Evolutionary conservation across 2,329 filamentous ascomycete genomes (phyloP).

Genomic region (Epichloe elymi): DNA sequence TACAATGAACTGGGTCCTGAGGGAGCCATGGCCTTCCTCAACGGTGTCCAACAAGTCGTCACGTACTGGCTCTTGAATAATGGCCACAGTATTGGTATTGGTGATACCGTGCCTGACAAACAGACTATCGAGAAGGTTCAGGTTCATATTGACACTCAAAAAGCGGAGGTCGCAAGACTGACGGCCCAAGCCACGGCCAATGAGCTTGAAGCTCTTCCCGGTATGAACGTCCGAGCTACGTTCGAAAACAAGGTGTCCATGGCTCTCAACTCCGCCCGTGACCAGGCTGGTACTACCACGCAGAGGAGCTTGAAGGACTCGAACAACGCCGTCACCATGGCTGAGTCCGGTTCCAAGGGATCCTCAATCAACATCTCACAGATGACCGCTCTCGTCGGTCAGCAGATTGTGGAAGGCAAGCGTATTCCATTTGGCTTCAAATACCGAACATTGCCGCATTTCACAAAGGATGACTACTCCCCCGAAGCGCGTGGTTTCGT

Average conservation of each 20-base stretch:
- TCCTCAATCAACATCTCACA: slow-evolving; percentile 99
- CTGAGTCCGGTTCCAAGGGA: slow-evolving; percentile 91
- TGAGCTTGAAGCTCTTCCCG: slow-evolving; percentile 78
- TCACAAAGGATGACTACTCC: slow-evolving; percentile 98
- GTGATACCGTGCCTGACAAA: slow-evolving; percentile 89
- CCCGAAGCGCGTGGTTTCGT: slow-evolving; percentile 91
- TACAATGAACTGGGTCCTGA: slow-evolving; percentile 88
- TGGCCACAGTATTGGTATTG: slow-evolving; percentile 95
- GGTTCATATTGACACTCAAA: slow-evolving; percentile 66
- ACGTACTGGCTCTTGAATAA: slow-evolving; percentile 96
- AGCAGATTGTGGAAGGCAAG: slow-evolving; percentile 96
- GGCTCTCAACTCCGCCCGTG: slow-evolving; percentile 87
- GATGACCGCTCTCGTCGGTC: slow-evolving; percentile 95
- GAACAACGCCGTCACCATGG: slow-evolving; percentile 96
- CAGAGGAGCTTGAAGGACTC: slow-evolving; percentile 86
- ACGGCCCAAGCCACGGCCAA: slow-evolving; percentile 73
- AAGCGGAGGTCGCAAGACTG: slow-evolving; percentile 64
- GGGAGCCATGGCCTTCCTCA: slow-evolving; percentile 87
- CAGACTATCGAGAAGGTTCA: slow-evolving; percentile 76
- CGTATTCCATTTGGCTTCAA: slow-evolving; percentile 99
- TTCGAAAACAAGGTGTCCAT: slow-evolving; percentile 97
- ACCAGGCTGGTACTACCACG: slow-evolving; percentile 85
- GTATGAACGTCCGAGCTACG: slow-evolving; percentile 97
- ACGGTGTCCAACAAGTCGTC: slow-evolving; percentile 85
- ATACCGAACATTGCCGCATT: slow-evolving; percentile 91